phyloP scores from a whole-genome alignment of 176 grass and related monocot species.

The Zizania latifolia region DNA sequence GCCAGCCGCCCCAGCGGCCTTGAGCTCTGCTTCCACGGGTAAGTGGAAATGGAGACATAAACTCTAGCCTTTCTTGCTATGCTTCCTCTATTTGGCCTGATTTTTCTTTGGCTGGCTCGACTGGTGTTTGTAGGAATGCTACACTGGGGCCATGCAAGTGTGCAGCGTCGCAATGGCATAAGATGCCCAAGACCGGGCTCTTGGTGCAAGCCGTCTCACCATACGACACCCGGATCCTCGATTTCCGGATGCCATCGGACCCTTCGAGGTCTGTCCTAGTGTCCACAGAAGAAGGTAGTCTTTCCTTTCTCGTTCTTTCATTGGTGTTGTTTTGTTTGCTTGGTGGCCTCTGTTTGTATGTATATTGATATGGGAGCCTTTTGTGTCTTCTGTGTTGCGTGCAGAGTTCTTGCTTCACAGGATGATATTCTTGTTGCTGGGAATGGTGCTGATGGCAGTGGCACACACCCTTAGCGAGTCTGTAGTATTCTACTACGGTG shows the following conservation, averaged over 20 bases:
- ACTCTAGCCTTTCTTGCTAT: constrained; percentile 20
- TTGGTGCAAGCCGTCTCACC: constrained; percentile 70
- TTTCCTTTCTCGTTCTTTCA: neutral
- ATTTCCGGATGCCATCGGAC: constrained; percentile 57
- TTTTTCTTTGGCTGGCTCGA: neutral
- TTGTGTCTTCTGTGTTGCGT: neutral
- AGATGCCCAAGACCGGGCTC: constrained; percentile 60
- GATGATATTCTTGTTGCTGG: constrained; percentile 78
- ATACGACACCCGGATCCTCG: constrained; percentile 58
- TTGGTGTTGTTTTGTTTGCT: neutral
- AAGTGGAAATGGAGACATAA: neutral
- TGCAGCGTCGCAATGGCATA: constrained; percentile 58
- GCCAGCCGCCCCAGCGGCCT: constrained; percentile 44
- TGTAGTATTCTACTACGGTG: constrained; percentile 91
- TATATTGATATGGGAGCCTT: neutral
- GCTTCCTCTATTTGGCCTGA: neutral
- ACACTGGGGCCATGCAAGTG: constrained; percentile 73
- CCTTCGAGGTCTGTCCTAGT: constrained; percentile 51
- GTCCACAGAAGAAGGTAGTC: constrained; percentile 68
- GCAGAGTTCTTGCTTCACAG: constrained; percentile 74
- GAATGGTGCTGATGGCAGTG: constrained; percentile 60
- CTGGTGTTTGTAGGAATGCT: constrained; percentile 54
- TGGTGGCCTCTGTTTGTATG: neutral
- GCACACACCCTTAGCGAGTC: constrained; percentile 62
- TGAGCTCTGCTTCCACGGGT: constrained; percentile 92